Base-by-base conservation (phyloP, 1,284 basidiomycete species). In the Thelephora terrestris region DNA sequence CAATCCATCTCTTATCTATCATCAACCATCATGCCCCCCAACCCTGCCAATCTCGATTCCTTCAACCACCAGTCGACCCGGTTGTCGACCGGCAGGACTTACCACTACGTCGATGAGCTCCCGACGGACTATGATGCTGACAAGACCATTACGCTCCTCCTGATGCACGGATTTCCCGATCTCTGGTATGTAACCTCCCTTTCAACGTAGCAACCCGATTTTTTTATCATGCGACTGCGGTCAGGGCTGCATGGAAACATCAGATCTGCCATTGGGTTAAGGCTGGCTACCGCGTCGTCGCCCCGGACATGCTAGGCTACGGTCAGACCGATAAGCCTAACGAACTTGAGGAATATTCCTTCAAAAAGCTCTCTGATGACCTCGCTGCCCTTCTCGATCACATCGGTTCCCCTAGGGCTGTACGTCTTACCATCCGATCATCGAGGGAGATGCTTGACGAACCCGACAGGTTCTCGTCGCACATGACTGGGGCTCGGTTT, bases 111-210 rank as follows among this genome's bases (percentile, higher is more conserved):
- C 38, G 84, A 86, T 61, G 73, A 85, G 60, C 53, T 68, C 32
- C 78, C 81, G 6, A 54, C 50, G 10, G 54, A 64, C 44, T 69
- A 73, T 53, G 61, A 71, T 50, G 60, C 65, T 20, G 58, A 61
- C 36, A 57, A 60, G n/a, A 65, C 64, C 12, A 65, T 65, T 1
- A 78, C 81, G 2, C 53, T 87, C 5, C 68, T 86, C n/a, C 81
- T 79, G 57, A 53, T 86, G 17, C 84, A 87, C 57, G 84, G 84
- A 1, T 86, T 87, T 58, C 84, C 84, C 10, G 84, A 86, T 55
- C 62, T 75, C 39, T 82, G 79, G 79, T 77, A 62, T 36, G 58
- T n/a, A n/a, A 49, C 6, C 14, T 14, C 21, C 35, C 12, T 25
- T 16, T 23, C 17, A 40, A 36, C 45, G 29, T 7, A 18, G 17